These are phyloP conservation scores for Sporothrix pseudoabietina DNA, from an alignment of 2,329 filamentous ascomycete species.

Conservation along the genomic window DNA sequence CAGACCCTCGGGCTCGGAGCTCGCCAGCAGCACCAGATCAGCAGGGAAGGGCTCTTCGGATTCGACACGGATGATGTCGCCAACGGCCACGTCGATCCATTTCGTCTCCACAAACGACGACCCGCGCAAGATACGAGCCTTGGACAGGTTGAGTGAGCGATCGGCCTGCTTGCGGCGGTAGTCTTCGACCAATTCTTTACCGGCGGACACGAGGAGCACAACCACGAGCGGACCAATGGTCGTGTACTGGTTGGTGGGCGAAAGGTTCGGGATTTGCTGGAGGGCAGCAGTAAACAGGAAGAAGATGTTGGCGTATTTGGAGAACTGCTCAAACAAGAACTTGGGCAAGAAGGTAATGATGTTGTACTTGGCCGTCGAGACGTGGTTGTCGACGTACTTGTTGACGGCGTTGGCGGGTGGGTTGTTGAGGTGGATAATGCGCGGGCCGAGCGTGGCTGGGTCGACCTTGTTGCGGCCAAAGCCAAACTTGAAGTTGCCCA, in stretches of 20 bases:
- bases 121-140: constrained; percentile 78
- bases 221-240: constrained; percentile 93
- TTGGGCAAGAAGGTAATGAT: constrained; percentile 89
- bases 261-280: constrained; percentile 93
- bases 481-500: constrained; percentile 86
- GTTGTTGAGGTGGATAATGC: constrained; percentile 95
- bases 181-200: constrained; percentile 93
- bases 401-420: constrained; percentile 84
- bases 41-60: constrained; percentile 95
- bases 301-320: constrained; percentile 98
- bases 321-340: constrained; percentile 97
- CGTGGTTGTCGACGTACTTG: constrained; percentile 94
- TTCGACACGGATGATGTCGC: constrained; percentile 89
- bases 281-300: constrained; percentile 96
- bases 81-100: constrained; percentile 92
- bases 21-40: constrained; percentile 87
- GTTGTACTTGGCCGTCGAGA: constrained; percentile 98
- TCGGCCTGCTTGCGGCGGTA: constrained; percentile 87
- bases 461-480: constrained; percentile 84
- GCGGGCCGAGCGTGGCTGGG: constrained; percentile 85
- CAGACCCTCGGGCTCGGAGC: constrained; percentile 93
- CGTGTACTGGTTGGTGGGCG: constrained; percentile 92
- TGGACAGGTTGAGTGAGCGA: constrained; percentile 82
- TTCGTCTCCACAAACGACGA: constrained; percentile 82
- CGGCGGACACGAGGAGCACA: constrained; percentile 90